Percentiles rank a stretch among this genome's conserved stretches.
These are phyloP conservation scores for Chalciporus piperatoides DNA, from an alignment of 1,284 basidiomycete species.

Conservation along the genomic window DNA sequence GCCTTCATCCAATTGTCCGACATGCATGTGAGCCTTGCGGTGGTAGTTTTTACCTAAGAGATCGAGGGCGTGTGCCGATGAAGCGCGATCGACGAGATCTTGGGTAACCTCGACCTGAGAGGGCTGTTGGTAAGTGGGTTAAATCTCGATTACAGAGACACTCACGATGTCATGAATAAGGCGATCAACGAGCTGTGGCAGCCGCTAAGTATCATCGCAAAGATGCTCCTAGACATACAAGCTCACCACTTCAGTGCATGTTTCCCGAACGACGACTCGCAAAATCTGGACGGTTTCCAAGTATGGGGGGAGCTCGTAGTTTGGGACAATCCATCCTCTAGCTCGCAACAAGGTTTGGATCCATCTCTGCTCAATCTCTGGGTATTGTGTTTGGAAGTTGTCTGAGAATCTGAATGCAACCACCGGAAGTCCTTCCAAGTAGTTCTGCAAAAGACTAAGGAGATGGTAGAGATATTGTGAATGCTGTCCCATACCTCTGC, in stretches of 20 bases:
- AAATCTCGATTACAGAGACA: conserved; percentile 5
- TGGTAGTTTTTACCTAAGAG: conserved; percentile 35
- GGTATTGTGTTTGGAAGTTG: conserved; percentile 64
- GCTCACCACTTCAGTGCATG: conserved; percentile 53
- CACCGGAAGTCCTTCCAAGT: conserved; percentile 81
- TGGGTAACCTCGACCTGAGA: conserved; percentile 59
- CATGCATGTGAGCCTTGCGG: conserved; percentile 30
- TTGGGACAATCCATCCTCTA: conserved; percentile 87
- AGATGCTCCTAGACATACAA: not conserved
- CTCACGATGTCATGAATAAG: conserved; percentile 61
- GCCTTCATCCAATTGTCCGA: conserved; percentile 42
- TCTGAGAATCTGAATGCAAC: conserved; percentile 91
- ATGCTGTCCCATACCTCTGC: conserved; percentile 46
- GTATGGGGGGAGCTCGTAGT: conserved; percentile 76
- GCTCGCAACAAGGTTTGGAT: conserved; percentile 77
- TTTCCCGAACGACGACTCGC: conserved; percentile 84
- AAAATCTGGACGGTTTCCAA: conserved; percentile 74
- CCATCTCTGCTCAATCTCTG: conserved; percentile 83
- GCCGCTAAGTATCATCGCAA: conserved; percentile 1
- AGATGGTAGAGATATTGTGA: conserved; percentile 6
- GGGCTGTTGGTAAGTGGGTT: not conserved
- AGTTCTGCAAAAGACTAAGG: conserved; percentile 42
- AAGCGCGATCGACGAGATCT: conserved; percentile 42
- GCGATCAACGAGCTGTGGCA: conserved; percentile 55
- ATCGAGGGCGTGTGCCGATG: conserved; percentile 51